Evolutionary conservation across 192 early-diverging fungal genomes (phyloP).

Genomic region (Podochytrium sp.): DNA sequence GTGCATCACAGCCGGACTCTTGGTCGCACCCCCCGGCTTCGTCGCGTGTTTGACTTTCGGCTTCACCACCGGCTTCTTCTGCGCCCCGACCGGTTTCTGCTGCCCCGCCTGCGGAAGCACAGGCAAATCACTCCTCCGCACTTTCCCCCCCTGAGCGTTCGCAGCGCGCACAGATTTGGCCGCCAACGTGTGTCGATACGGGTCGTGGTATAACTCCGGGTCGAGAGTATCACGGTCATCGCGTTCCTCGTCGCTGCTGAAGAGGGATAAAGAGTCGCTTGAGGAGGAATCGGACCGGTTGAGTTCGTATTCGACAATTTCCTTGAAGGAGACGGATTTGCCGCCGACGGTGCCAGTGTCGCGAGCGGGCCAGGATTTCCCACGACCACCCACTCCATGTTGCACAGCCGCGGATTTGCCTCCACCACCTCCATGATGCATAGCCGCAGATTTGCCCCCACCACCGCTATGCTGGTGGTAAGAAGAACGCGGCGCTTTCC

Average conservation of each 20-base stretch:
- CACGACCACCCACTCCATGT: neutral
- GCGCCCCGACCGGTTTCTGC: neutral
- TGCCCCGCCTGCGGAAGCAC: neutral
- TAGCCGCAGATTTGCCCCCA: neutral
- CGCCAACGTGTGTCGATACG: neutral
- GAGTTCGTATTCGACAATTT: no score
- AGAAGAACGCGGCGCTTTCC: no score
- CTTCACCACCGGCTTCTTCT: neutral
- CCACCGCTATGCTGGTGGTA: no score
- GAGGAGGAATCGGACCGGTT: no score
- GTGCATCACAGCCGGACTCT: no score
- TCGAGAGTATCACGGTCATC: neutral
- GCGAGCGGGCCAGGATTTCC: no score
- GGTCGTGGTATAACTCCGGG: neutral
- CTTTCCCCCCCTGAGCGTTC: neutral
- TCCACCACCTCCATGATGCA: neutral
- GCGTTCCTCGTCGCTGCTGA: neutral
- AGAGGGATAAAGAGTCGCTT: no score
- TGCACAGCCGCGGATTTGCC: neutral
- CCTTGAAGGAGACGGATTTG: no score
- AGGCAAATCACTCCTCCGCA: neutral
- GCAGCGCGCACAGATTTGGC: neutral
- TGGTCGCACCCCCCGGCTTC: neutral
- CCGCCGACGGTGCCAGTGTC: no score
- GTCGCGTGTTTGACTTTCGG: neutral